Evolutionary conservation across 768 basidiomycete species (phyloP).

Genomic region (Lepiota brunneoincarnata): DNA sequence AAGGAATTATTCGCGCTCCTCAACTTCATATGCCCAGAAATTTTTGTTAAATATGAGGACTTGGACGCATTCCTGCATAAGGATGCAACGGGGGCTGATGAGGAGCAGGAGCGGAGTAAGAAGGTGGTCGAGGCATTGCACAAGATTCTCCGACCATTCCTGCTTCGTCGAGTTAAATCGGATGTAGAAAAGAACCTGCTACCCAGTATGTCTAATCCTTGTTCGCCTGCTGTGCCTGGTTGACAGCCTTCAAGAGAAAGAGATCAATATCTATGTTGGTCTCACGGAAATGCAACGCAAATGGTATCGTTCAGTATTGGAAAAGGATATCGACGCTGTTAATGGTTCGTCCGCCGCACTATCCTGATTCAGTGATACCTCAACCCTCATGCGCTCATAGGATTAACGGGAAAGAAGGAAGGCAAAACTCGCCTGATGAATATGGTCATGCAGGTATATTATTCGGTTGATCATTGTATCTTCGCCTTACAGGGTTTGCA

Average conservation of each 20-base stretch:
- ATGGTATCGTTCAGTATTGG: slow-evolving; percentile 94
- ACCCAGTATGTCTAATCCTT: slow-evolving; percentile 56
- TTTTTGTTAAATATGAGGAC: slow-evolving; percentile 88
- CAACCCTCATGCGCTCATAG: slow-evolving; percentile 30
- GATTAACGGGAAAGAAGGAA: slow-evolving; percentile 94
- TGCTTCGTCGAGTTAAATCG: slow-evolving; percentile 89
- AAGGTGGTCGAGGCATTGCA: slow-evolving; percentile 96
- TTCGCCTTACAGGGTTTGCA: slow-evolving; percentile 17
- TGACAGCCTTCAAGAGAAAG: slow-evolving; percentile 65
- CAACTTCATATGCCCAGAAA: slow-evolving; percentile 97
- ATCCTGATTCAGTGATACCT: neutral
- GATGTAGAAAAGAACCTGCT: slow-evolving; percentile 96
- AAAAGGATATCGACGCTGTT: slow-evolving; percentile 98
- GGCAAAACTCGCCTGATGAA: slow-evolving; percentile 98
- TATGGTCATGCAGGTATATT: slow-evolving; percentile 92
- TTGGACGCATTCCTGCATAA: slow-evolving; percentile 93
- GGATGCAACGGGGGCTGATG: slow-evolving; percentile 64
- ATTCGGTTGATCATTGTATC: neutral
- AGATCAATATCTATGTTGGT: slow-evolving; percentile 97
- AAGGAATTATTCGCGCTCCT: slow-evolving; percentile 91
- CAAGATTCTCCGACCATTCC: slow-evolving; percentile 93
- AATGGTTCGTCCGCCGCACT: slow-evolving; percentile 58
- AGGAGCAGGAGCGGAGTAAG: slow-evolving; percentile 82
- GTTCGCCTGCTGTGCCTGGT: neutral
- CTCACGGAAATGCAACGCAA: slow-evolving; percentile 97